phyloP scores from a whole-genome alignment of 768 basidiomycete species.

The Leccinum olivaceopallidum region DNA sequence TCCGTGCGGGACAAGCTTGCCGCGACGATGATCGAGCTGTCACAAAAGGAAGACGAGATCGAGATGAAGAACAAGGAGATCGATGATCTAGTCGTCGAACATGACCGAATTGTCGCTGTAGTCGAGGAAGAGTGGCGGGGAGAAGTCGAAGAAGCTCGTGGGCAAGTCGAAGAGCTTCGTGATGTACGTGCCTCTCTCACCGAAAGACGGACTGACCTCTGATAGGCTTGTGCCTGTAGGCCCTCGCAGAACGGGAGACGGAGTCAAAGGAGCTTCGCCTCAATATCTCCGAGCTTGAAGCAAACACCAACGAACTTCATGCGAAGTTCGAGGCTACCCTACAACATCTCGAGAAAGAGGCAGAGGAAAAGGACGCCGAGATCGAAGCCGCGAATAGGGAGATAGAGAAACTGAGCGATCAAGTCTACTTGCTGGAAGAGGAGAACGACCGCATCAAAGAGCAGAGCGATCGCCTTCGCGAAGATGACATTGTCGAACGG shows the following conservation, averaged over 20 bases:
- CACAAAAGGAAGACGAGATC: slow-evolving; percentile 85
- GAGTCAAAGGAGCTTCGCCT: slow-evolving; percentile 76
- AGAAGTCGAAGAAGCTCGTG: slow-evolving; percentile 79
- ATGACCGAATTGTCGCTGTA: slow-evolving; percentile 66
- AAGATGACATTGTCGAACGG: slow-evolving; percentile 73
- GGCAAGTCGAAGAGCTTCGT: slow-evolving; percentile 75
- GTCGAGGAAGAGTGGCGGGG: slow-evolving; percentile 88
- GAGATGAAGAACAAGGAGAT: slow-evolving; percentile 78
- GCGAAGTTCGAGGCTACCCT: slow-evolving; percentile 74
- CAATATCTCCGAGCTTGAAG: slow-evolving; percentile 73
- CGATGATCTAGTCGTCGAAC: slow-evolving; percentile 74
- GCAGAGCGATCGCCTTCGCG: slow-evolving; percentile 62
- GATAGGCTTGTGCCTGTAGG: slow-evolving; percentile 39
- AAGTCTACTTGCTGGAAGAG: slow-evolving; percentile 84
- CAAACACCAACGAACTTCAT: slow-evolving; percentile 67
- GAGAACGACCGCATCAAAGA: slow-evolving; percentile 78
- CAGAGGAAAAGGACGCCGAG: slow-evolving; percentile 78
- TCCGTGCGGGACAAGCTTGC: slow-evolving; percentile 74
- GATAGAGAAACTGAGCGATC: slow-evolving; percentile 77
- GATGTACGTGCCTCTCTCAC: slow-evolving; percentile 48
- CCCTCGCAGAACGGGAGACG: slow-evolving; percentile 74
- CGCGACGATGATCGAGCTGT: slow-evolving; percentile 77
- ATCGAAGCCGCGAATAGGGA: slow-evolving; percentile 72
- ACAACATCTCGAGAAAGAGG: slow-evolving; percentile 74
- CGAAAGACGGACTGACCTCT: not conserved